Base-by-base conservation (phyloP, 2,329 filamentous ascomycete species). In the Paecilomyces dactylethromorphus region DNA sequence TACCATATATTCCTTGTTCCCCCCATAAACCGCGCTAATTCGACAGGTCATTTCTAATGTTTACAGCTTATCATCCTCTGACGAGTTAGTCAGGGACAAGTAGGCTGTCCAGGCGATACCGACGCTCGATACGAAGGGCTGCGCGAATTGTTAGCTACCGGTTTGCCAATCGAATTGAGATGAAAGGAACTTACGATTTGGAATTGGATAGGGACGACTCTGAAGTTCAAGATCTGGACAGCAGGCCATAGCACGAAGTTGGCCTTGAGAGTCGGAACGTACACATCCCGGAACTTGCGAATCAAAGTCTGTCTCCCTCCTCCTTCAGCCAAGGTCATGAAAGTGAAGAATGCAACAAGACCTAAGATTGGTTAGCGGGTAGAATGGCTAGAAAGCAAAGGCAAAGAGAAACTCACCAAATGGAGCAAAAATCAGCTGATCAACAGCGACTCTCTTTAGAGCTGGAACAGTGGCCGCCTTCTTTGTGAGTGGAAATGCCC, bases 101-200 rank as follows among this genome's bases (percentile, higher is more conserved):
- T 97, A 99, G 21, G 92, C 93, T 11, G 94, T 97, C 94, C 93
- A 97, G 33, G 92, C 92, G 68, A 97, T 97, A 82, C 93, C 93
- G 58, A 99, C 78, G 8, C 91, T 95, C 15, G 93, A 97, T 8
- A 97, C 93, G 71, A 99, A 97, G 0, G 93, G 93, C 92, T 96
- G 68, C 51, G 52, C 35, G 33, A 54, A n/a, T n/a, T n/a, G 22
- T 54, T 29, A 54, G 53, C 18, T 13, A 11, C 53, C 2, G 24
- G 4, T 22, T 22, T 13, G 49, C 2, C 13, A 31, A 24, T 18
- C 11, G 32, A 26, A 65, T 56, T 18, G 22, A 18, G 33, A 31
- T n/a, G 12, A 2, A 24, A 29, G 57, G 31, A 53, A 84, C 91
- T 82, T 78, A 97, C 92, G 76, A 99, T 89, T 76, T 99, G 94